phyloP scores from a whole-genome alignment of 768 basidiomycete genomes.

The Rhizopogon roseolus region DNA sequence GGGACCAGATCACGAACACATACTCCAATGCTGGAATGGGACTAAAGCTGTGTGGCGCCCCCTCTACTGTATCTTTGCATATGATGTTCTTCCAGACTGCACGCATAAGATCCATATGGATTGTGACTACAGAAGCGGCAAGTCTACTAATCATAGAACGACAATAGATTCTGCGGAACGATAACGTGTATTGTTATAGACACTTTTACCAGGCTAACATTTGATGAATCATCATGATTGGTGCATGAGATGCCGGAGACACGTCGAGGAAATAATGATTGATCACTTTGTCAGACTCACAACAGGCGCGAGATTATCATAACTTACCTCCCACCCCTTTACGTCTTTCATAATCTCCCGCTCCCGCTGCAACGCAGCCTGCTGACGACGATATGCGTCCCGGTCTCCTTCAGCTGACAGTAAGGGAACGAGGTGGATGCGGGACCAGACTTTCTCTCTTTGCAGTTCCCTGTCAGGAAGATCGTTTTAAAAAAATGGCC shows the following conservation, averaged over 20 bases:
- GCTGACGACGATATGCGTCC: slow-evolving; percentile 75
- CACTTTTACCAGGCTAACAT: slow-evolving; percentile 74
- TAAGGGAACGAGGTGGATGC: slow-evolving; percentile 90
- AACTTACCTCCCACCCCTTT: slow-evolving; percentile 86
- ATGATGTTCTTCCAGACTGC: slow-evolving; percentile 7
- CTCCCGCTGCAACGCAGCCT: slow-evolving; percentile 76
- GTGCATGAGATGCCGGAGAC: slow-evolving; percentile 14
- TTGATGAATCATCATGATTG: slow-evolving; percentile 9
- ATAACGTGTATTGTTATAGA: slow-evolving; percentile 79
- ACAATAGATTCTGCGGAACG: slow-evolving; percentile 52
- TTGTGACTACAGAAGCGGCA: neutral
- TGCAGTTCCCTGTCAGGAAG: slow-evolving; percentile 74
- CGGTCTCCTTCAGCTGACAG: slow-evolving; percentile 93
- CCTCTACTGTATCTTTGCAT: slow-evolving; percentile 4
- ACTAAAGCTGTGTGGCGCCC: slow-evolving; percentile 16
- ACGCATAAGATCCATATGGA: slow-evolving; percentile 4
- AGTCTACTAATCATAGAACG: slow-evolving; percentile 41
- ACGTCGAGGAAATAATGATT: slow-evolving; percentile 16
- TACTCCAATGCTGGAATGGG: neutral
- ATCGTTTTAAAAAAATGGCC: slow-evolving; percentile 24
- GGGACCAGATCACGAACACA: slow-evolving; percentile 3
- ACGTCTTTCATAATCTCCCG: slow-evolving; percentile 94
- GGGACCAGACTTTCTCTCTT: slow-evolving; percentile 92
- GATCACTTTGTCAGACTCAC: slow-evolving; percentile 16
- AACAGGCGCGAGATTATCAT: slow-evolving; percentile 14